A percentile compares a stretch with the other conserved stretches of the same genome.
Evolutionary conservation across 163 green algal genomes (phyloP).

Genomic region (Chlorella variabilis): DNA sequence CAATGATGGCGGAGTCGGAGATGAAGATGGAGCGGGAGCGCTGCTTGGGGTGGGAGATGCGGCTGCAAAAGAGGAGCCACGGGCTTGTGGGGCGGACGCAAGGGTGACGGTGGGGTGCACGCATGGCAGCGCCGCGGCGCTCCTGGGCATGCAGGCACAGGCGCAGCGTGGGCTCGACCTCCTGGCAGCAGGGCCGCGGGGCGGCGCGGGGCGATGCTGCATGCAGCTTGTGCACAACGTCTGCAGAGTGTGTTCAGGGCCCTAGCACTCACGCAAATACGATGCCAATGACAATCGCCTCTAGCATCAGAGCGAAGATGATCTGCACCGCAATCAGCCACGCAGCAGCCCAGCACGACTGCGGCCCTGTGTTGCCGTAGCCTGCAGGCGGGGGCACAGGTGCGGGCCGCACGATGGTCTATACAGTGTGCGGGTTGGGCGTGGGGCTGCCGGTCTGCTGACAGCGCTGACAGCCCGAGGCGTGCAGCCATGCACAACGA

Average conservation of each 20-base stretch:
- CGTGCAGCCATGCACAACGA: too few species aligned
- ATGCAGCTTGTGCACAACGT: too few species aligned
- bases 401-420: background rate
- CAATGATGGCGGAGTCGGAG: slow-evolving; percentile 79
- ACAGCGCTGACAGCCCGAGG: too few species aligned
- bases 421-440: too few species aligned
- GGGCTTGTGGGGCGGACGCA: too few species aligned
- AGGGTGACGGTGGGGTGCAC: background rate
- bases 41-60: slow-evolving; percentile 87
- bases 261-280: slow-evolving; percentile 64
- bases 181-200: too few species aligned
- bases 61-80: slow-evolving; percentile 32
- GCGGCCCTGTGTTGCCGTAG: slow-evolving; percentile 75
- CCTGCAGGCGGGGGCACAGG: slow-evolving; percentile 50
- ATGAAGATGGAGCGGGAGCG: slow-evolving; percentile 85
- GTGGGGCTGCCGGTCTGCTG: too few species aligned
- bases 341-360: slow-evolving; percentile 72
- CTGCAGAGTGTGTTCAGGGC: too few species aligned
- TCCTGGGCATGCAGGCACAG: background rate
- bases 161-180: too few species aligned
- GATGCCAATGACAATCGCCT: slow-evolving; percentile 83
- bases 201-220: too few species aligned
- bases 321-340: slow-evolving; percentile 75
- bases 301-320: slow-evolving; percentile 72
- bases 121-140: too few species aligned